These are phyloP conservation scores for Fusarium udum DNA, from an alignment of 2,329 filamentous ascomycete genomes.

Conservation along the genomic window DNA sequence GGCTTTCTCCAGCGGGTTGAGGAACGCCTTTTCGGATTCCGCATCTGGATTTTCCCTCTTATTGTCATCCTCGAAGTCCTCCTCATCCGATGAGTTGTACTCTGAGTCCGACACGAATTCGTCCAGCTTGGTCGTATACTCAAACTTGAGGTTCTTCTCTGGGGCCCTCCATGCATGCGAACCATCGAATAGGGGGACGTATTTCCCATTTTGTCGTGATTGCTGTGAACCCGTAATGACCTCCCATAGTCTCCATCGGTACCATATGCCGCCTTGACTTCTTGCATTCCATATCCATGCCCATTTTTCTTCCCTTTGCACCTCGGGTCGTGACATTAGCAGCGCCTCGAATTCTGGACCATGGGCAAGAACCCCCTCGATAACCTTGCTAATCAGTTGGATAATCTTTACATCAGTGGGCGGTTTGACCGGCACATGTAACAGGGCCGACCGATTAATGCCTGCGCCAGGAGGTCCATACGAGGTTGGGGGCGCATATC, in stretches of 20 bases:
- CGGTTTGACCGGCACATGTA: slow-evolving; percentile 76
- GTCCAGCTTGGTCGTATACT: slow-evolving; percentile 79
- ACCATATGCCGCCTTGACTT: slow-evolving; percentile 84
- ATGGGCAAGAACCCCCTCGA: slow-evolving; percentile 81
- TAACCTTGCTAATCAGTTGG: slow-evolving; percentile 85
- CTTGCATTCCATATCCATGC: slow-evolving; percentile 92
- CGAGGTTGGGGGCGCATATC: slow-evolving; percentile 80
- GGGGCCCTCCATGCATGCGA: slow-evolving; percentile 82
- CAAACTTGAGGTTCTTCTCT: slow-evolving; percentile 77
- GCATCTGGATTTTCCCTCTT: slow-evolving; percentile 56
- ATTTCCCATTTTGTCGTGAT: slow-evolving; percentile 59
- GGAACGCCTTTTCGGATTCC: slow-evolving; percentile 68
- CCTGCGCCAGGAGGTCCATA: slow-evolving; percentile 61
- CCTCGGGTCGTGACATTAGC: slow-evolving; percentile 85
- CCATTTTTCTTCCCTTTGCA: slow-evolving; percentile 89
- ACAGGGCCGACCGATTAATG: slow-evolving; percentile 57
- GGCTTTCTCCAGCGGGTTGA: slow-evolving; percentile 85
- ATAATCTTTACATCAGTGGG: slow-evolving; percentile 83
- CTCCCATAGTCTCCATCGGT: slow-evolving; percentile 91
- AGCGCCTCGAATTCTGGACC: slow-evolving; percentile 91
- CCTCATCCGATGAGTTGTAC: slow-evolving; percentile 88
- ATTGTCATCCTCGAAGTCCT: slow-evolving; percentile 72
- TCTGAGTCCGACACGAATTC: slow-evolving; percentile 86
- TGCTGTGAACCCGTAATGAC: slow-evolving; percentile 73
- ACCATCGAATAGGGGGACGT: slow-evolving; percentile 77